Evolutionary conservation across 2,329 filamentous ascomycete species (phyloP).

Genomic region (Arthroderma uncinatum): DNA sequence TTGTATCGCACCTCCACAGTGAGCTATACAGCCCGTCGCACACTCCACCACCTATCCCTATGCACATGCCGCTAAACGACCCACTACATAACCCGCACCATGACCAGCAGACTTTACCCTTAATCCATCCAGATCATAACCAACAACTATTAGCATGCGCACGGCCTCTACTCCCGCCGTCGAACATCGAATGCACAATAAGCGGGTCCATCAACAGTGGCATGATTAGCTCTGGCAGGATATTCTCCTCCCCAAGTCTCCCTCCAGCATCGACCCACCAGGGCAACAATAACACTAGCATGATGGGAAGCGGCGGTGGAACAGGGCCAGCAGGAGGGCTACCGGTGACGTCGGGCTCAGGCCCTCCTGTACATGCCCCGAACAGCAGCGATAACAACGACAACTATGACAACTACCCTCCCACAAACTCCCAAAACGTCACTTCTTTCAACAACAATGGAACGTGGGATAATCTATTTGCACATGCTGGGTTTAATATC

Average conservation of each 20-base stretch:
- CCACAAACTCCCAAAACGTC: neutral
- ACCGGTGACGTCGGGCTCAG: neutral
- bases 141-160: neutral
- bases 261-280: constrained; percentile 1
- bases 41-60: constrained; percentile 2
- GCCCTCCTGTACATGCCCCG: neutral
- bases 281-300: neutral
- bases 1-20: neutral
- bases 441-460: constrained; percentile 12
- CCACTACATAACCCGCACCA: neutral
- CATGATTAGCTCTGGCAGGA: neutral
- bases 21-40: neutral
- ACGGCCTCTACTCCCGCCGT: neutral
- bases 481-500: constrained; percentile 19
- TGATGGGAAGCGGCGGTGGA: neutral
- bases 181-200: constrained; percentile 1
- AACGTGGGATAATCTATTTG: constrained; percentile 17
- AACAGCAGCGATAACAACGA: neutral
- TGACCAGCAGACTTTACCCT: neutral
- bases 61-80: constrained; percentile 4
- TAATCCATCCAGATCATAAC: constrained; percentile 2
- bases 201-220: constrained; percentile 1
- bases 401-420: neutral
- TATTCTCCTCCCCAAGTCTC: neutral
- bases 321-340: neutral